phyloP scores from a whole-genome alignment of 495 filamentous ascomycete genomes.

The Talaromyces wortmannii region DNA sequence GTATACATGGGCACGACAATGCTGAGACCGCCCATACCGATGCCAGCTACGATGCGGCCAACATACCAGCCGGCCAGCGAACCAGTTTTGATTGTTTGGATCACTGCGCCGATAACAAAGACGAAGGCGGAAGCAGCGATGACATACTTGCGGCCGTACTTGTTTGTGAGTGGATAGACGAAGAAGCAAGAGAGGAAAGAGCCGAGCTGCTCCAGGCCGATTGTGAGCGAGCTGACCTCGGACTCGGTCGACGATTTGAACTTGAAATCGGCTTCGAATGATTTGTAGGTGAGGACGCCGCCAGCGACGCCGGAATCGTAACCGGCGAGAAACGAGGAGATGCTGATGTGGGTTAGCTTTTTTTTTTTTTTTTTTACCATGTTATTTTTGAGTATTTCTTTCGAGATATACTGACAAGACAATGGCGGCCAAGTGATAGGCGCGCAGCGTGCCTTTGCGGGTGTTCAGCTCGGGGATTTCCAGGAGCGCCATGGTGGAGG shows the following conservation, averaged over 20 bases:
- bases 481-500: constrained; percentile 11
- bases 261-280: constrained; percentile 26
- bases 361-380: too few species aligned
- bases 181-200: constrained; percentile 20
- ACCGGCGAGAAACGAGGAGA: constrained; percentile 21
- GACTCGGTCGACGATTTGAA: constrained; percentile 16
- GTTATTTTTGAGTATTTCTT: too few species aligned
- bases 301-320: constrained; percentile 31
- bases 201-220: not conserved
- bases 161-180: constrained; percentile 30
- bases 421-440: constrained; percentile 17
- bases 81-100: constrained; percentile 34
- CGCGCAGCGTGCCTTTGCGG: constrained; percentile 14
- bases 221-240: constrained; percentile 10
- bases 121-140: constrained; percentile 30
- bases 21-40: constrained; percentile 47
- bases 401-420: constrained; percentile 11
- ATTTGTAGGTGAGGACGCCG: constrained; percentile 25
- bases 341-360: not conserved
- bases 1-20: constrained; percentile 49
- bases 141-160: constrained; percentile 35
- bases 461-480: constrained; percentile 16
- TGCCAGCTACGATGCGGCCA: constrained; percentile 41
- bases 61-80: constrained; percentile 39
- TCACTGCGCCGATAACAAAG: constrained; percentile 35